A percentile compares a stretch with the other conserved stretches of the same genome.
Conservation (phyloP, 2,329 filamentous ascomycete genomes). For the Leptographium procerum region DNA sequence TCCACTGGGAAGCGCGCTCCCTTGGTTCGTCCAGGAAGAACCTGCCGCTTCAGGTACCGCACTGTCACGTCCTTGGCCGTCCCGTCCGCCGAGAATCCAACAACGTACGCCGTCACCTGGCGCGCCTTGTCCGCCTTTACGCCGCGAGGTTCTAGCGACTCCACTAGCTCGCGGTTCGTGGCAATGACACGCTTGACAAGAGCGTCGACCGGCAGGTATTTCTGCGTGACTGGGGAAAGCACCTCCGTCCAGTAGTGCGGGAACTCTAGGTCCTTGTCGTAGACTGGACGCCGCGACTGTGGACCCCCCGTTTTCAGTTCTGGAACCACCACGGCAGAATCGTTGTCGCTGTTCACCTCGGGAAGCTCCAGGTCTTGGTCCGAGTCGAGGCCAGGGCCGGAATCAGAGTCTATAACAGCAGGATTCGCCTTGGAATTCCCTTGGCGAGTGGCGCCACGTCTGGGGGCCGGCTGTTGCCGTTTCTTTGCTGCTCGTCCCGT, state of each 20-base stretch:
- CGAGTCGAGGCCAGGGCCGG: slow-evolving; percentile 9
- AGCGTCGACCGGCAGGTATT: slow-evolving; percentile 68
- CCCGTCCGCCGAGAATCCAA: slow-evolving; percentile 72
- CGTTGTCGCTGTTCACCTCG: slow-evolving; percentile 43
- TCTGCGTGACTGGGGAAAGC: slow-evolving; percentile 68
- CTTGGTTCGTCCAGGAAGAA: slow-evolving; percentile 82
- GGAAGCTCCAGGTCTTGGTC: slow-evolving; percentile 35
- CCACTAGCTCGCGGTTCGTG: slow-evolving; percentile 58
- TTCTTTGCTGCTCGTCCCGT: neutral
- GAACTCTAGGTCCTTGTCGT: slow-evolving; percentile 67
- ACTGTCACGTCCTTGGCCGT: slow-evolving; percentile 93
- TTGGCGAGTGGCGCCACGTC: neutral
- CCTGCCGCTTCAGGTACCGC: slow-evolving; percentile 71
- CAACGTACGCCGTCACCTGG: slow-evolving; percentile 81
- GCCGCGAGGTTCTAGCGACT: slow-evolving; percentile 72
- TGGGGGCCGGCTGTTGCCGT: neutral
- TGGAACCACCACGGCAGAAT: slow-evolving; percentile 48
- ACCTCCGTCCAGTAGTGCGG: slow-evolving; percentile 93
- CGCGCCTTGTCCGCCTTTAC: slow-evolving; percentile 73
- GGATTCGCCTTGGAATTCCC: neutral
- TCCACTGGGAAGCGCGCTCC: slow-evolving; percentile 67
- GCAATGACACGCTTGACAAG: slow-evolving; percentile 58
- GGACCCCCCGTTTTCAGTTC: slow-evolving; percentile 17
- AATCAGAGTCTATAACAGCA: neutral
- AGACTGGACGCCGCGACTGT: slow-evolving; percentile 20